These are phyloP conservation scores for Umbilicaria muhlenbergii DNA, from an alignment of 495 filamentous ascomycete genomes.

Conservation along the genomic window DNA sequence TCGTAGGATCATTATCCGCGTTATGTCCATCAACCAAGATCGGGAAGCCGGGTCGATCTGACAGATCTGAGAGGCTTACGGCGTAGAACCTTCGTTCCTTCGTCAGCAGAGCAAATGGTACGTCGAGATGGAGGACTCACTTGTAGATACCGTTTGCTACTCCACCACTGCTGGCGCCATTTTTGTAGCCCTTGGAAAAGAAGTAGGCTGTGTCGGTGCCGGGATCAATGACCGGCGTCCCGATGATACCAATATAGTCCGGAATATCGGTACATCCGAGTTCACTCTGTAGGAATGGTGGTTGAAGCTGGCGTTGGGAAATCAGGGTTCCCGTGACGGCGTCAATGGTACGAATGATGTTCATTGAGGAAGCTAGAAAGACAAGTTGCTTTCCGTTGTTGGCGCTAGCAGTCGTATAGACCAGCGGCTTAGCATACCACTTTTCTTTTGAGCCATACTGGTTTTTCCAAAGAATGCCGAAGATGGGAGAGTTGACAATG, in stretches of 20 bases:
- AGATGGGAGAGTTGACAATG: slow-evolving; percentile 19
- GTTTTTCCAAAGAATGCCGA: slow-evolving; percentile 21
- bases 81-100: slow-evolving; percentile 18
- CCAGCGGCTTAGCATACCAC: slow-evolving; percentile 27
- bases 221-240: slow-evolving; percentile 23
- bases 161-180: slow-evolving; percentile 3
- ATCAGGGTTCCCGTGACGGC: slow-evolving; percentile 20
- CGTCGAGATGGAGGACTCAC: slow-evolving; percentile 13
- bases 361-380: slow-evolving; percentile 25
- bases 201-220: slow-evolving; percentile 23
- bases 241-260: slow-evolving; percentile 22
- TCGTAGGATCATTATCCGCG: slow-evolving; percentile 18
- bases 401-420: slow-evolving; percentile 17
- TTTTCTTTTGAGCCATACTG: slow-evolving; percentile 12
- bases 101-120: background rate
- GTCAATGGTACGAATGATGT: slow-evolving; percentile 20
- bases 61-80: slow-evolving; percentile 19
- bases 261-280: slow-evolving; percentile 25
- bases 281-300: slow-evolving; percentile 22
- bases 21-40: slow-evolving; percentile 15
- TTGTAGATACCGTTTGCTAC: slow-evolving; percentile 9
- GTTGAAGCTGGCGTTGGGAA: slow-evolving; percentile 15
- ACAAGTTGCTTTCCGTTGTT: slow-evolving; percentile 20
- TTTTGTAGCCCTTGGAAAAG: slow-evolving; percentile 23
- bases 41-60: slow-evolving; percentile 19